phyloP scores from a whole-genome alignment of 352 stramenopile species.

The Phytophthora palmivora region DNA sequence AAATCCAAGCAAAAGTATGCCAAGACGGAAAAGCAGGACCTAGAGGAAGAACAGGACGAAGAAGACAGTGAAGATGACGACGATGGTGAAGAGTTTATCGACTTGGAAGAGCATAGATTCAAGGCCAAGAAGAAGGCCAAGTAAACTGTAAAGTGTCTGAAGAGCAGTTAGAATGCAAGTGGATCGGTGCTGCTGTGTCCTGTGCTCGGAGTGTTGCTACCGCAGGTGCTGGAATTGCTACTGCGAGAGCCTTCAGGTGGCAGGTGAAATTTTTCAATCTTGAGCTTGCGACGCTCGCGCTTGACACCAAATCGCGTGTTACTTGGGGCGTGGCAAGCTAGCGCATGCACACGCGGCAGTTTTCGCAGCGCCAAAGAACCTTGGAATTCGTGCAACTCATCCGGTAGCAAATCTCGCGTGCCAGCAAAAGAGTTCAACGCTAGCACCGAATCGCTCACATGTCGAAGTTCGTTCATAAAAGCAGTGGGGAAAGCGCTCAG shows the following conservation, averaged over 20 bases:
- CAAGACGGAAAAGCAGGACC: conserved; percentile 11
- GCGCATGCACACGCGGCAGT: conserved; percentile 61
- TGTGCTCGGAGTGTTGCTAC: conserved; percentile 7
- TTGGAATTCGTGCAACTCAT: conserved; percentile 68
- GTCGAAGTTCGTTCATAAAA: conserved; percentile 56
- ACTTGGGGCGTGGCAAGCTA: conserved; percentile 62
- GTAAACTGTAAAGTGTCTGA: conserved; percentile 9
- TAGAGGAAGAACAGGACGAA: conserved; percentile 10
- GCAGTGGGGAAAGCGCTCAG: conserved; percentile 31
- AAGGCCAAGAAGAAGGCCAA: conserved; percentile 36
- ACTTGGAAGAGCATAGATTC: conserved; percentile 46
- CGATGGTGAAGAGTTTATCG: conserved; percentile 17
- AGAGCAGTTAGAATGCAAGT: conserved; percentile 26
- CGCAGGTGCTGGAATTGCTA: conserved; percentile 21
- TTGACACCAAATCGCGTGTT: conserved; percentile 70
- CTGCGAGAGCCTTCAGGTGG: conserved; percentile 69
- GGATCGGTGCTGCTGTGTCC: conserved; percentile 19
- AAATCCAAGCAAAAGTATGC: conserved; percentile 73
- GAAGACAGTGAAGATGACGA: conserved; percentile 21
- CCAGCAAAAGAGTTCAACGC: conserved; percentile 67
- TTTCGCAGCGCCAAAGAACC: conserved; percentile 62
- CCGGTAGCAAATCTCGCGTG: conserved; percentile 59
- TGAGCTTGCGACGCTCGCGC: conserved; percentile 71
- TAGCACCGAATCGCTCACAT: conserved; percentile 66
- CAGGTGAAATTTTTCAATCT: conserved; percentile 82